Evolutionary conservation across 495 filamentous ascomycete species (phyloP).

Genomic region (Penicillium canariense): DNA sequence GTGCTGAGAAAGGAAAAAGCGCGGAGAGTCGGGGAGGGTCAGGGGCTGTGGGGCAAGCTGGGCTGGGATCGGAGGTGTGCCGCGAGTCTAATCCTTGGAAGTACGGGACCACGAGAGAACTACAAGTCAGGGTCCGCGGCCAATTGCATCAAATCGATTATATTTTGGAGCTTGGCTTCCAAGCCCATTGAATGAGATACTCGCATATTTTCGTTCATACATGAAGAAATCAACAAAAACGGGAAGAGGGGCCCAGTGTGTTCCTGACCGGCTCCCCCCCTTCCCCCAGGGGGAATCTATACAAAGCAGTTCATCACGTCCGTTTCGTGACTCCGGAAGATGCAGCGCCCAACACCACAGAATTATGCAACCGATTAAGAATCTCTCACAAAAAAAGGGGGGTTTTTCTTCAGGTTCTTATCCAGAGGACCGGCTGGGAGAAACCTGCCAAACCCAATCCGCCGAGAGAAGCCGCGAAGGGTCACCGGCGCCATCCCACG

Average conservation of each 20-base stretch:
- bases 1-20: not conserved
- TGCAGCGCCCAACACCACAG: not conserved
- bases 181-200: constrained; percentile 1
- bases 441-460: constrained; percentile 1
- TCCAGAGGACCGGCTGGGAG: constrained; percentile 4
- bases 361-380: not conserved
- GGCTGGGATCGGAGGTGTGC: not conserved
- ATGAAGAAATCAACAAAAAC: not conserved
- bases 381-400: not conserved
- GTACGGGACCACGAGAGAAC: not conserved
- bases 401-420: not conserved
- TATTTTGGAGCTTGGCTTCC: not conserved
- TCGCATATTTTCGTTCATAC: constrained; percentile 1
- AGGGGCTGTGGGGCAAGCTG: constrained; percentile 20
- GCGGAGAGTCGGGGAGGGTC: constrained; percentile 9
- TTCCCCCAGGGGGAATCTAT: constrained; percentile 1
- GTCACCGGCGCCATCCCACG: constrained; percentile 84
- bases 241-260: not conserved
- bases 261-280: not conserved
- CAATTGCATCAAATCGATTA: not conserved
- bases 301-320: constrained; percentile 3
- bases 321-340: not conserved
- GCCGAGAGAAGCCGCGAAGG: not conserved
- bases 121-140: not conserved
- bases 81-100: not conserved